Evolutionary conservation across 352 stramenopile genomes (phyloP), one percentile per base, ranked within the genome.

Genomic region (Globisporangium parvum): DNA sequence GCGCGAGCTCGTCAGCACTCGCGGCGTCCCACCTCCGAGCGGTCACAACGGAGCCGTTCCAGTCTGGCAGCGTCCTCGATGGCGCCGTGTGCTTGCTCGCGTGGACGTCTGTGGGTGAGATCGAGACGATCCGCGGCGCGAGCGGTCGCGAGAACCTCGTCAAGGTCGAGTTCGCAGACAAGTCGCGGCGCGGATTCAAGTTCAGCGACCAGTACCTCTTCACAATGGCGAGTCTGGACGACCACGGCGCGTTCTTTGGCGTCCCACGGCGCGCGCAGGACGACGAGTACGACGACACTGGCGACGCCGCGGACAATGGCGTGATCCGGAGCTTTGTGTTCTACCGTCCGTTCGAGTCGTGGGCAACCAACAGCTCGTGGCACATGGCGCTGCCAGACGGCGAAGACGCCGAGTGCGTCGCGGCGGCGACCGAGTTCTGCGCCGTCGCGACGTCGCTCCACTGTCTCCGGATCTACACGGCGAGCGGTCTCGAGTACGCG

Each of bases 171-270:
- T 94, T 94, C 42, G 57, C 70, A 0, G 84, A 94, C 73, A 94
- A 91, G 41, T 79, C 76, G 45, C 80, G 79, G 6, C 84, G 84
- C 52, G 82, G 80, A 0, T 91, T 94, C 62, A 94, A 92, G 66
- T 90, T 94, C 51, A 84, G 72, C 55, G 84, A 94, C 60, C 88
- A 86, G 54, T 91, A 92, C 56, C 70, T 86, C 56, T 91, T 92
- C 56, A 80, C 75, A 2, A 88, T 94, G 72, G 84, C 77, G 1
- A 73, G 68, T 48, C 59, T 94, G 26, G 84, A 88, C 47, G 64
- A 86, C 45, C 67, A 85, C 47, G 84, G 84, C n/a, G 84, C 84
- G 6, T 68, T 89, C 47, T 92, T 94, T 55, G 84, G 62, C 15
- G 76, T 85, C 4, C 80, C 84, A 0, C 69, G 77, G 39, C 78